phyloP scores from a whole-genome alignment of 345 rosid species.

The Citrus glauca region DNA sequence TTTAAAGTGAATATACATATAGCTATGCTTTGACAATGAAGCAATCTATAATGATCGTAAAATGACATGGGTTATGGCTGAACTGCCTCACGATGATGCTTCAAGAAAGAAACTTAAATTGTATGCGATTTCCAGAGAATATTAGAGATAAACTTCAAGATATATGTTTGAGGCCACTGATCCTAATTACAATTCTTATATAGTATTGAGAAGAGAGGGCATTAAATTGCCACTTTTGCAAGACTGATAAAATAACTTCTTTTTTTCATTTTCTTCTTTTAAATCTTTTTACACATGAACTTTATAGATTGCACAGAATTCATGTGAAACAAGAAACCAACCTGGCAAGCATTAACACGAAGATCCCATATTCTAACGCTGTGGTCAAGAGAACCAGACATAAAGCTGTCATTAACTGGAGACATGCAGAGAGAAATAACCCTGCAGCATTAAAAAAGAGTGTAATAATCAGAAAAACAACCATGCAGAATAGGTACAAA shows the following conservation, averaged over 20 bases:
- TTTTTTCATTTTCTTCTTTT: too few relatives aligned
- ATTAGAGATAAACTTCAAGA: background rate
- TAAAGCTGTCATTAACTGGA: constrained; percentile 94
- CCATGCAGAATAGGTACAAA: background rate
- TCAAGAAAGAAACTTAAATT: background rate
- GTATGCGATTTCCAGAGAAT: background rate
- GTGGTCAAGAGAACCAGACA: constrained; percentile 96
- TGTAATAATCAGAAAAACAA: constrained; percentile 5
- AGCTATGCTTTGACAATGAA: background rate
- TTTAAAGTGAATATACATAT: constrained; percentile 1
- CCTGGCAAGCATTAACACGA: constrained; percentile 99
- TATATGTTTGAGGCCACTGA: background rate
- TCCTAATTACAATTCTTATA: background rate
- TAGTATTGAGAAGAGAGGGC: background rate
- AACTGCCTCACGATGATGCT: background rate
- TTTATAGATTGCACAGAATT: background rate
- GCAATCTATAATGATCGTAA: background rate
- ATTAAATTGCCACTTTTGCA: background rate
- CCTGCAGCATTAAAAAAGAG: constrained; percentile 38
- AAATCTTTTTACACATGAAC: too few relatives aligned
- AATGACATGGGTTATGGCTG: background rate
- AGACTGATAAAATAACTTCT: background rate
- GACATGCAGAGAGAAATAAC: constrained; percentile 98
- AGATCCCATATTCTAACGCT: constrained; percentile 98
- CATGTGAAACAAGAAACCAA: constrained; percentile 30